Evolutionary conservation across 2,329 filamentous ascomycete genomes (phyloP).

Genomic region (Thelonectria discophora): DNA sequence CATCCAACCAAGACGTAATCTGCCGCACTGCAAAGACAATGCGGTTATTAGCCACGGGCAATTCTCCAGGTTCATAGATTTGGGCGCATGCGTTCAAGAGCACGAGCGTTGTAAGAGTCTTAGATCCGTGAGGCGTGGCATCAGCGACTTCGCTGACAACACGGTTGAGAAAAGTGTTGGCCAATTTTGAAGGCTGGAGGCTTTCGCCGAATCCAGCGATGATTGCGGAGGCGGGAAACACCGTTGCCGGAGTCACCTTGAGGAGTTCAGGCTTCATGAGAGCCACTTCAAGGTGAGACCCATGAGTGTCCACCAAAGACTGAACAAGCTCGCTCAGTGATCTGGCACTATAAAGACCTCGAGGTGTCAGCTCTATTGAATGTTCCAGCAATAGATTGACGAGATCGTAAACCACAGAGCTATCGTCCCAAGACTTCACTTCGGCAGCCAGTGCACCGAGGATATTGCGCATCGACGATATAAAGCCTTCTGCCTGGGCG

Average conservation of each 20-base stretch:
- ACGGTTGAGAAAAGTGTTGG: conserved; percentile 66
- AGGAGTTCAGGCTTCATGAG: conserved; percentile 56
- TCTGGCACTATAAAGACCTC: conserved; percentile 62
- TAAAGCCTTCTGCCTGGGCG: conserved; percentile 54
- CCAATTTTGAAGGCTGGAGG: conserved; percentile 56
- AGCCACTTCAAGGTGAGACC: conserved; percentile 57
- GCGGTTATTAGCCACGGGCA: conserved; percentile 72
- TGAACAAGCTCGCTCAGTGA: conserved; percentile 61
- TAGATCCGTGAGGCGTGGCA: conserved; percentile 53
- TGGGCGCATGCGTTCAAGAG: conserved; percentile 63
- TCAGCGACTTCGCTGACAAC: conserved; percentile 69
- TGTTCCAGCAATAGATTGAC: conserved; percentile 56
- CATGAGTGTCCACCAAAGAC: conserved; percentile 56
- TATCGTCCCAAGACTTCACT: conserved; percentile 52
- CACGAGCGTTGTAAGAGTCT: conserved; percentile 59
- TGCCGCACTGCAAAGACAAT: conserved; percentile 85
- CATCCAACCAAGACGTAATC: conserved; percentile 75
- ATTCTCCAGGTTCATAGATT: conserved; percentile 60
- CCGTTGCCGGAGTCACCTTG: conserved; percentile 56
- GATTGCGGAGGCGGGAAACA: conserved; percentile 59
- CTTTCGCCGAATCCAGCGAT: conserved; percentile 62
- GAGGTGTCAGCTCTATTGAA: conserved; percentile 52
- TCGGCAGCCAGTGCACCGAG: conserved; percentile 48
- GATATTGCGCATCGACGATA: conserved; percentile 51
- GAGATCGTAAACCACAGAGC: conserved; percentile 52